Base-by-base conservation (phyloP, 2,329 filamentous ascomycete genomes). In the Colletotrichum truncatum region DNA sequence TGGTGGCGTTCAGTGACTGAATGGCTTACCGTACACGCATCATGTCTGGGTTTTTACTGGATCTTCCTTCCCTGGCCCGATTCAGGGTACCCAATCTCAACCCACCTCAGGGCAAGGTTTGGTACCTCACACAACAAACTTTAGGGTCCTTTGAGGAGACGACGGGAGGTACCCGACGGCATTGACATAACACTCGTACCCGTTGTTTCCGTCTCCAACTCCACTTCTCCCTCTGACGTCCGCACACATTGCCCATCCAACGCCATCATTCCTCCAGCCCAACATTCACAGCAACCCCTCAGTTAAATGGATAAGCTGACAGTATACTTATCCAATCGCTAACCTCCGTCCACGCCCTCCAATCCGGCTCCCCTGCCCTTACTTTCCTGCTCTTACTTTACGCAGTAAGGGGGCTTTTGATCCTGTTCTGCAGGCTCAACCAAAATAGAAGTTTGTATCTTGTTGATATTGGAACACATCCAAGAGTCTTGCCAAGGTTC, bases 61-160 rank as follows among this genome's bases (percentile, higher is more conserved):
- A 52, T 38, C 14, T 23, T 41, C 25, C 51, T 51, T 26, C 34
- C 45, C 25, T 41, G 45, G 48, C 25, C 55, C 34, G 45, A 51
- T n/a, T 25, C 32, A 32, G 55, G 16, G 25, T 32, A 38, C 18
- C 8, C 18, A 28, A 32, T 16, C n/a, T 23, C 43, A 51, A 59
- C 25, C 34, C 55, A 18, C 21, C 45, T 54, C 58, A 56, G 59
- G 43, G 52, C 52, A 49, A 58, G 54, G 53, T 49, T 56, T 25
- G 18, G 34, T 57, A 41, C 53, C 52, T 28, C 45, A 18, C 14
- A 26, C 6, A 11, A 39, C 16, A 26, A 12, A 54, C 34, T 16
- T 54, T 10, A 25, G 23, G 23, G 23, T 21, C 12, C 32, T 25
- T n/a, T n/a, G 23, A 43, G 39, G 39, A 21, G 26, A 28, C 26